Evolutionary conservation across 352 stramenopile genomes (phyloP).

Genomic region (Pythium brachiatum): DNA sequence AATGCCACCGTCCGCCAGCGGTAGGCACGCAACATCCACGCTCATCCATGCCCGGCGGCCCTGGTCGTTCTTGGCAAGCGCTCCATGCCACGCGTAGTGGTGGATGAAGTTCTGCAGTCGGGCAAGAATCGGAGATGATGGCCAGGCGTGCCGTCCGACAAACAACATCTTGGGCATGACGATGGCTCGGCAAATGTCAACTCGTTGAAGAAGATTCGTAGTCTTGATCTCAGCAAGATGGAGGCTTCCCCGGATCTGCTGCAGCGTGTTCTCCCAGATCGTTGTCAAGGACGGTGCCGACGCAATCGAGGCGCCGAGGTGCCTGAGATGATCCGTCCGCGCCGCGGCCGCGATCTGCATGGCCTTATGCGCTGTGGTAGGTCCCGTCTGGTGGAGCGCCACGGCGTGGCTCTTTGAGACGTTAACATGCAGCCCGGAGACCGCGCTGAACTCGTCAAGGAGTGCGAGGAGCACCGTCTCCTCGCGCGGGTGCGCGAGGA

Average conservation of each 20-base stretch:
- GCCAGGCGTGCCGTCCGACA: neutral
- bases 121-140: neutral
- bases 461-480: neutral
- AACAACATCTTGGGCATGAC: constrained; percentile 1
- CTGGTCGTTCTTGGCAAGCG: neutral
- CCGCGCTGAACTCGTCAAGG: neutral
- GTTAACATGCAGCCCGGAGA: constrained; percentile 4
- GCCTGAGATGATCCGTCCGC: neutral
- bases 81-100: neutral
- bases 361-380: neutral
- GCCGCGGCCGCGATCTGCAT: neutral
- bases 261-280: neutral
- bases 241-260: neutral
- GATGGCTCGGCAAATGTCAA: neutral
- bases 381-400: neutral
- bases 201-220: neutral
- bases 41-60: neutral
- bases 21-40: neutral
- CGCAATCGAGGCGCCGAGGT: neutral
- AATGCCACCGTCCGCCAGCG: neutral
- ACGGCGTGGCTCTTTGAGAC: neutral
- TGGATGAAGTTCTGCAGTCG: neutral
- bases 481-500: neutral
- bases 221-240: constrained; percentile 3
- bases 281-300: neutral